Evolutionary conservation across 805 yeast genomes (phyloP).

Genomic region (Candida sithepensis): DNA sequence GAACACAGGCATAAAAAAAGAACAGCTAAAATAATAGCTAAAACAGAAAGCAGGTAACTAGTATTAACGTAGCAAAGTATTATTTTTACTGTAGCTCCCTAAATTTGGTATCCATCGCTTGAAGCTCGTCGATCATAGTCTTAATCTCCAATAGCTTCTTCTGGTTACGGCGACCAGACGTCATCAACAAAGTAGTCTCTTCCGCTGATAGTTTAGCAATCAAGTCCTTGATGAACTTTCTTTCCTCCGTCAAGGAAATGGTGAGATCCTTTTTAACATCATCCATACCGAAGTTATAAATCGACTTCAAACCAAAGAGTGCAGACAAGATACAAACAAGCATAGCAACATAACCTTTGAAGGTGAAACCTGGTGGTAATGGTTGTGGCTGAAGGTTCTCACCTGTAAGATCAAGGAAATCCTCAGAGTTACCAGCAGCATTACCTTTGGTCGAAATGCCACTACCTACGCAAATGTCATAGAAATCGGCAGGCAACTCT

Average conservation of each 20-base stretch:
- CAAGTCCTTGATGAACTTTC: constrained; percentile 12
- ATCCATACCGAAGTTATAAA: constrained; percentile 61
- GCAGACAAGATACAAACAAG: constrained; percentile 51
- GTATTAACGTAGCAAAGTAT: not conserved
- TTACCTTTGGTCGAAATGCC: constrained; percentile 53
- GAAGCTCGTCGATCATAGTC: constrained; percentile 19
- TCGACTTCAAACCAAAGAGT: constrained; percentile 55
- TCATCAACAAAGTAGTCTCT: constrained; percentile 2
- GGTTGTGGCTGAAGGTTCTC: constrained; percentile 59
- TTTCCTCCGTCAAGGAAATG: constrained; percentile 13
- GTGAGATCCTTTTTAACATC: constrained; percentile 48
- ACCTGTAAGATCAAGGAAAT: constrained; percentile 57
- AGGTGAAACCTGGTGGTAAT: constrained; percentile 68
- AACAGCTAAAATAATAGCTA: not conserved
- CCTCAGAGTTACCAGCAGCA: constrained; percentile 61
- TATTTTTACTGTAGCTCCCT: constrained; percentile 6
- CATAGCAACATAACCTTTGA: constrained; percentile 66
- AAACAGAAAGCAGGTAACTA: too few species aligned
- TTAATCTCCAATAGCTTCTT: constrained; percentile 10
- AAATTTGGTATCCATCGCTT: constrained; percentile 19
- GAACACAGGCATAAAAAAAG: not conserved
- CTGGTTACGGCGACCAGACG: not conserved
- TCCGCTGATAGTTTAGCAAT: constrained; percentile 13
- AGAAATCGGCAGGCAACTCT: constrained; percentile 43
- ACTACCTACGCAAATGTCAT: constrained; percentile 44